Percentiles rank a stretch among this genome's conserved stretches.
phyloP scores from a whole-genome alignment of 2,329 filamentous ascomycete species.

The Penicillium sumatraense region DNA sequence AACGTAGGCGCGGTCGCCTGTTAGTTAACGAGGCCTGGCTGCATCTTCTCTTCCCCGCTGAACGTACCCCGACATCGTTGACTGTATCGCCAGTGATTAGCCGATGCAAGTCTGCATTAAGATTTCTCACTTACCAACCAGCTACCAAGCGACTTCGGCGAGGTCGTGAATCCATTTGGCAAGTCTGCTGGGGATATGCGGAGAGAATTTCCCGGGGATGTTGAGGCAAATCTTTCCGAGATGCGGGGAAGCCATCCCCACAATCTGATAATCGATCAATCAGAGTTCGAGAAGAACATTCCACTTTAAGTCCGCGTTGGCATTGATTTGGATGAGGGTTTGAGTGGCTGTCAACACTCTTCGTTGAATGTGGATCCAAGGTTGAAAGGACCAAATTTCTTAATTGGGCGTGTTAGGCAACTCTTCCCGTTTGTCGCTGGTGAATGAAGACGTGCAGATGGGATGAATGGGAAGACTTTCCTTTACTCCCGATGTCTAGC shows the following conservation, averaged over 20 bases:
- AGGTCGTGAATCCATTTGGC: constrained; percentile 14
- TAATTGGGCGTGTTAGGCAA: not conserved
- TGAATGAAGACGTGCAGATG: not conserved
- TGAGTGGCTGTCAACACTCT: not conserved
- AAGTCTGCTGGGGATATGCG: constrained; percentile 5
- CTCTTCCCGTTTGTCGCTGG: not conserved
- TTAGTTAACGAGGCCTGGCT: not conserved
- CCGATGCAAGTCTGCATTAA: not conserved
- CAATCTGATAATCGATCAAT: not conserved
- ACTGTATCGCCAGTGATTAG: constrained; percentile 14
- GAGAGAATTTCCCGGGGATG: constrained; percentile 23
- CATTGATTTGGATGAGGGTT: not conserved
- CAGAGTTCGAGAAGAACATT: not conserved
- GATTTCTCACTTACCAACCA: constrained; percentile 23
- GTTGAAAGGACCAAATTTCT: not conserved
- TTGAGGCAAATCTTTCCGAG: constrained; percentile 12
- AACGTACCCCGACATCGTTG: constrained; percentile 30
- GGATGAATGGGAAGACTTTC: not conserved
- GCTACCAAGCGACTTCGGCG: constrained; percentile 24
- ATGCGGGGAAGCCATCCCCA: constrained; percentile 13
- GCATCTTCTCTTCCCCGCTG: not conserved
- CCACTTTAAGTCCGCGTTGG: not conserved
- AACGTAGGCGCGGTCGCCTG: not conserved
- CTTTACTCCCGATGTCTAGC: not conserved
- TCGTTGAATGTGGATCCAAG: not conserved